Conservation (phyloP, 2,329 filamentous ascomycete genomes). For the Xylaria sp. region DNA sequence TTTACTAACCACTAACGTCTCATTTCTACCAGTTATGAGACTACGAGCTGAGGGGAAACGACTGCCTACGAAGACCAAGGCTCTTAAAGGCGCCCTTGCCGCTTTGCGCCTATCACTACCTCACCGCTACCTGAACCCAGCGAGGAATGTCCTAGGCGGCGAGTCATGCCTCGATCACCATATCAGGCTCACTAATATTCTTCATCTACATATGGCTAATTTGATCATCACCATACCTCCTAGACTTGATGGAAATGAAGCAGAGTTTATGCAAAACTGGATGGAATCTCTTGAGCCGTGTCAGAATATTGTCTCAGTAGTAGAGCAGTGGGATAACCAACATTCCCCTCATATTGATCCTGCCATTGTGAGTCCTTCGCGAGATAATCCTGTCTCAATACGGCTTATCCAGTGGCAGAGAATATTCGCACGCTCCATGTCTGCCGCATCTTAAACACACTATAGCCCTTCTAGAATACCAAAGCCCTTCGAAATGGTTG, state of each 20-base stretch:
- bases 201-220: constrained; percentile 46
- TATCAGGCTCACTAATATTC: constrained; percentile 42
- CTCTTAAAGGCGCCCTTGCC: constrained; percentile 41
- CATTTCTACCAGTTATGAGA: constrained; percentile 26
- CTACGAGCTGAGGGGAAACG: constrained; percentile 40
- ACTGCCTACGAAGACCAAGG: constrained; percentile 25
- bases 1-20: constrained; percentile 13
- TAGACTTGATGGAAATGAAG: constrained; percentile 30
- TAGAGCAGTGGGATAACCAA: constrained; percentile 50
- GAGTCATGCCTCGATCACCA: constrained; percentile 47
- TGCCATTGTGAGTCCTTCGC: constrained; percentile 43
- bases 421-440: not conserved
- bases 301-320: constrained; percentile 48
- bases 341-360: constrained; percentile 50
- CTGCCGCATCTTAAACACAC: not conserved
- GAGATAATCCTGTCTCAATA: not conserved
- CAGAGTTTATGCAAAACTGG: constrained; percentile 47
- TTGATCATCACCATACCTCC: constrained; percentile 40
- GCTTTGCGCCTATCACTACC: constrained; percentile 49
- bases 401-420: not conserved
- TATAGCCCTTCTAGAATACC: not conserved
- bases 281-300: constrained; percentile 47
- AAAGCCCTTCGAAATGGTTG: not conserved
- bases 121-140: constrained; percentile 47
- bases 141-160: constrained; percentile 47